Conservation (phyloP, 1,284 basidiomycete genomes). For the Fomes fomentarius region DNA sequence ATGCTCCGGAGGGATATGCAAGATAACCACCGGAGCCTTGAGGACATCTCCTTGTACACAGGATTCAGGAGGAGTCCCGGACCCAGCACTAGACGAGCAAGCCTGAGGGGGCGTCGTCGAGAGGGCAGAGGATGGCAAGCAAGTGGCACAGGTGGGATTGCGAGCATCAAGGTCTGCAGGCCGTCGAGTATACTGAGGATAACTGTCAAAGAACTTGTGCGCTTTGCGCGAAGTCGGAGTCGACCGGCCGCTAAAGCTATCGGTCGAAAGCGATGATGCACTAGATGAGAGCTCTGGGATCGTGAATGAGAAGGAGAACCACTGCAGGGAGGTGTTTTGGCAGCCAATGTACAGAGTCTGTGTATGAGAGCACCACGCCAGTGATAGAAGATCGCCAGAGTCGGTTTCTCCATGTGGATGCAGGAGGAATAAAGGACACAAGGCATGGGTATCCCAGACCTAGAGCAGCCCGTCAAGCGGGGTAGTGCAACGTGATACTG, state of each 20-base stretch:
- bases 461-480: constrained; percentile 1
- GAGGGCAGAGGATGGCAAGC: constrained; percentile 14
- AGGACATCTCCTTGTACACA: constrained; percentile 30
- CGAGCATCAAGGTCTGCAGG: constrained; percentile 66
- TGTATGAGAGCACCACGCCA: constrained; percentile 76
- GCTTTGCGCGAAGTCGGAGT: constrained; percentile 45
- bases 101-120: constrained; percentile 23
- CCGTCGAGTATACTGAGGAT: constrained; percentile 67
- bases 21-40: constrained; percentile 35
- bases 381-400: constrained; percentile 90
- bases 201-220: constrained; percentile 85
- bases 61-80: constrained; percentile 16
- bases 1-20: constrained; percentile 68
- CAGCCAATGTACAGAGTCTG: constrained; percentile 87
- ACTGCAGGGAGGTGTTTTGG: constrained; percentile 89
- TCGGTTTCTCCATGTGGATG: constrained; percentile 83
- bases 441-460: constrained; percentile 84
- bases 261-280: constrained; percentile 17
- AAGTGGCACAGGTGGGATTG: constrained; percentile 42
- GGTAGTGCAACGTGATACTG: not conserved
- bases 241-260: constrained; percentile 45
- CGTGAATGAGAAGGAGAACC: constrained; percentile 65
- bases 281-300: constrained; percentile 7
- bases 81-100: constrained; percentile 15
- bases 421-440: constrained; percentile 78